Evolutionary conservation across 2,329 filamentous ascomycete genomes (phyloP).

Genomic region (Aspergillus sp.): DNA sequence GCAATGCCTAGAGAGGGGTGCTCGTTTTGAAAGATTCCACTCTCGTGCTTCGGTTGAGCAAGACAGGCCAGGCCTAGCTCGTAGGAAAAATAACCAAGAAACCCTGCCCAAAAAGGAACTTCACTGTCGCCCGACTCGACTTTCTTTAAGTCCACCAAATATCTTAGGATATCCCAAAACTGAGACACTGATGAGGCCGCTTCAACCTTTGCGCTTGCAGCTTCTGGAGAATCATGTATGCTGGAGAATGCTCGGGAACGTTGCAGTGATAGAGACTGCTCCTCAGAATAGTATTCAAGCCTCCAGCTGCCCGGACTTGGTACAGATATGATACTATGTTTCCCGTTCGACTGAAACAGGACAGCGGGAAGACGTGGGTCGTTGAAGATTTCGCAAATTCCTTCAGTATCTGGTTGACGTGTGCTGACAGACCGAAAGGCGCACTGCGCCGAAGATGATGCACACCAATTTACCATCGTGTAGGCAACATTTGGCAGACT

Average conservation of each 20-base stretch:
- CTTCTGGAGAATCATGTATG: neutral
- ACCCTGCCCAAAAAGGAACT: constrained; percentile 73
- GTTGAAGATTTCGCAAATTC: constrained; percentile 37
- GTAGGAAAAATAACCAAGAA: constrained; percentile 83
- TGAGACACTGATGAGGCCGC: constrained; percentile 22
- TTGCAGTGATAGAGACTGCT: constrained; percentile 24
- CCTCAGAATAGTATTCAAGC: constrained; percentile 34
- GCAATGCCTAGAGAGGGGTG: neutral
- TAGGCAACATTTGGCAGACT: constrained; percentile 48
- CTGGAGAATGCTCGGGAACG: constrained; percentile 15
- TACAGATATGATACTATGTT: constrained; percentile 37
- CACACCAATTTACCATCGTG: constrained; percentile 36
- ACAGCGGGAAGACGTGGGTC: constrained; percentile 31
- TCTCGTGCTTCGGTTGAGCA: constrained; percentile 49
- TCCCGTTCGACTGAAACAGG: constrained; percentile 47
- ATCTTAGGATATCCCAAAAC: constrained; percentile 37
- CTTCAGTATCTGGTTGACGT: constrained; percentile 29
- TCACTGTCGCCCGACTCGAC: constrained; percentile 34
- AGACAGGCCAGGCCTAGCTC: constrained; percentile 68
- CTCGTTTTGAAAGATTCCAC: constrained; percentile 21
- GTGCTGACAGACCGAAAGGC: constrained; percentile 26
- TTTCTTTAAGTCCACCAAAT: constrained; percentile 43
- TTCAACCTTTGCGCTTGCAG: constrained; percentile 12
- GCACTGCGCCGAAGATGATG: constrained; percentile 27
- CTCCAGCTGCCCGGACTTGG: constrained; percentile 37